Conservation (phyloP, 257 asterid species). For the Gentiana macrophylla region DNA sequence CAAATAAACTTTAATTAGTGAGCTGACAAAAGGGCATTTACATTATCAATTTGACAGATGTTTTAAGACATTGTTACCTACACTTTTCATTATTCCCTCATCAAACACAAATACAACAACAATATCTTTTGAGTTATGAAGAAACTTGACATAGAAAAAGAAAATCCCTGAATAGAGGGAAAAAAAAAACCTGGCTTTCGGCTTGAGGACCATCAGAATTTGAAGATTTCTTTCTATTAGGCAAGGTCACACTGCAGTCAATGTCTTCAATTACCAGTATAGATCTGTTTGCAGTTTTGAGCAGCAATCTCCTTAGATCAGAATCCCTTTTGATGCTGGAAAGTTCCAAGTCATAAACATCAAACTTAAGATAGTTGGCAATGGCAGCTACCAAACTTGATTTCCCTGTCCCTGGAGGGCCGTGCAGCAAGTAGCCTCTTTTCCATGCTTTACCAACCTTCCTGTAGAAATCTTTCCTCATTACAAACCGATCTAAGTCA, state of each 20-base stretch:
- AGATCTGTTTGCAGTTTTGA: constrained; percentile 50
- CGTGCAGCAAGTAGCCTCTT: constrained; percentile 61
- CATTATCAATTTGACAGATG: neutral
- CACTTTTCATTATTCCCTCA: too few species aligned
- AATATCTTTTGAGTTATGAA: too few species aligned
- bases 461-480: constrained; percentile 50
- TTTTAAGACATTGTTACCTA: neutral
- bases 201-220: constrained; percentile 11
- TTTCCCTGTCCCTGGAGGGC: constrained; percentile 80
- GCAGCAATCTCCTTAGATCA: constrained; percentile 51
- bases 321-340: constrained; percentile 39
- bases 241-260: constrained; percentile 51
- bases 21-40: neutral
- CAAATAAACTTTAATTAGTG: too few species aligned
- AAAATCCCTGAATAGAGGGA: neutral
- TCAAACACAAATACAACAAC: too few species aligned
- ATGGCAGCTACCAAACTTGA: constrained; percentile 68
- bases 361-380: constrained; percentile 63
- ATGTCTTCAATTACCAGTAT: constrained; percentile 73
- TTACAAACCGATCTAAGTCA: constrained; percentile 55
- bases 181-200: constrained; percentile 15
- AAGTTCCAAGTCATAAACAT: constrained; percentile 61
- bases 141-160: neutral
- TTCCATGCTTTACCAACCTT: constrained; percentile 80
- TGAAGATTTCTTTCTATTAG: constrained; percentile 22